Conservation (phyloP, 2,329 filamentous ascomycete genomes). For the Colletotrichum simmondsii region DNA sequence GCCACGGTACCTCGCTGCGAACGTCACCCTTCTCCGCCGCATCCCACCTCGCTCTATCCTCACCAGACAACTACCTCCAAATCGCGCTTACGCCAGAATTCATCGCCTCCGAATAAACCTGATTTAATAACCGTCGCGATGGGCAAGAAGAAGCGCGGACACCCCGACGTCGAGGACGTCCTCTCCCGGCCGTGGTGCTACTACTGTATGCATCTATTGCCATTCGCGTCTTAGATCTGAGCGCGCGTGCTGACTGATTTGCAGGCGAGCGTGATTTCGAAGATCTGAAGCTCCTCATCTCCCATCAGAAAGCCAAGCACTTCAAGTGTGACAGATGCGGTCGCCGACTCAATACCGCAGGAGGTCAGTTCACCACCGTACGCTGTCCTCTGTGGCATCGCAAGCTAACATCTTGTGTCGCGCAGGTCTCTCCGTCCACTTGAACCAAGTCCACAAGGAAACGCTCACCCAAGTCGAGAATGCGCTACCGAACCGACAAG, state of each 20-base stretch:
- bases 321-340: constrained; percentile 96
- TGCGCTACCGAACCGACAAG: constrained; percentile 85
- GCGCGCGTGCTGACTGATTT: constrained; percentile 37
- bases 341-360: constrained; percentile 90
- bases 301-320: constrained; percentile 99
- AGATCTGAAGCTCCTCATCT: constrained; percentile 94
- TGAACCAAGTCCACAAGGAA: constrained; percentile 99
- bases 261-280: constrained; percentile 93
- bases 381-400: not conserved
- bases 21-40: constrained; percentile 7
- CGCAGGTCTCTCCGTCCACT: constrained; percentile 89
- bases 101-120: no score
- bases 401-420: constrained; percentile 29
- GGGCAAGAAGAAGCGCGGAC: constrained; percentile 91
- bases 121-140: constrained; percentile 55
- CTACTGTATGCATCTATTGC: constrained; percentile 73
- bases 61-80: not conserved
- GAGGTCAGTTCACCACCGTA: constrained; percentile 69
- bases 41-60: constrained; percentile 5
- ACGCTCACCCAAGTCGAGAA: constrained; percentile 89
- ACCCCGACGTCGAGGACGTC: constrained; percentile 89
- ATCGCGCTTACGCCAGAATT: not conserved
- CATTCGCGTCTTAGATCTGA: not conserved
- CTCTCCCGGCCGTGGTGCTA: constrained; percentile 94
- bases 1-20: constrained; percentile 10